A percentile compares a stretch with the other conserved stretches of the same genome.
These are phyloP conservation scores for Eimeria praecox DNA, from an alignment of 169 alveolate genomes.

Conservation along the genomic window DNA sequence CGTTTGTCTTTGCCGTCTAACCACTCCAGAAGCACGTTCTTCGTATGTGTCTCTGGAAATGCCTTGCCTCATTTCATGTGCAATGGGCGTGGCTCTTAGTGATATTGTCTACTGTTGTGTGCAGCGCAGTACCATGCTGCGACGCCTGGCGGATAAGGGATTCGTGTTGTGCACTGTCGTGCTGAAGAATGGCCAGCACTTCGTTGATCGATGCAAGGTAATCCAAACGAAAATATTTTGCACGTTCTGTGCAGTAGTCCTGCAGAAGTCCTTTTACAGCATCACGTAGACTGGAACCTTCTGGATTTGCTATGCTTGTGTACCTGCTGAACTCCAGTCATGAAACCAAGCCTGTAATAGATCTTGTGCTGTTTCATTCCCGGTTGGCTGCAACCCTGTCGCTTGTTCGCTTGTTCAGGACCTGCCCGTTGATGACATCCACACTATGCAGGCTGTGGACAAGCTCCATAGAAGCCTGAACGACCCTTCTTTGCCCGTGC, in stretches of 20 bases:
- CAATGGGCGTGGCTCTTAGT: background rate
- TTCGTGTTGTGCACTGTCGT: constrained; percentile 53
- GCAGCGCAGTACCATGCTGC: constrained; percentile 51
- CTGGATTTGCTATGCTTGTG: background rate
- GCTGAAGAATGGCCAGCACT: constrained; percentile 52
- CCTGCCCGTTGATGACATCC: constrained; percentile 47
- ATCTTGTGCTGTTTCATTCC: background rate
- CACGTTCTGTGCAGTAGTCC: background rate
- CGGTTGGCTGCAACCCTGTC: background rate
- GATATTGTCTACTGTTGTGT: background rate
- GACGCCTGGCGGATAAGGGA: constrained; percentile 46
- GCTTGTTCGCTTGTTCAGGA: background rate
- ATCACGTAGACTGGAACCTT: background rate
- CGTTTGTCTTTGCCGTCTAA: background rate
- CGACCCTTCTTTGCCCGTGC: constrained; percentile 43
- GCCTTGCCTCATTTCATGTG: background rate
- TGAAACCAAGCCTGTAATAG: background rate
- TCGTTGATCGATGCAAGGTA: constrained; percentile 56
- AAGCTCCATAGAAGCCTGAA: background rate
- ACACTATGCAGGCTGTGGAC: constrained; percentile 55
- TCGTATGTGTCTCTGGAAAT: background rate
- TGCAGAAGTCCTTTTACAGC: background rate
- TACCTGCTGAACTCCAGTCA: background rate
- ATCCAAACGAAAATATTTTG: background rate
- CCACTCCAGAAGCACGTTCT: no score